Conservation (phyloP, 805 yeast species). For the Wickerhamiella kazuoi region DNA sequence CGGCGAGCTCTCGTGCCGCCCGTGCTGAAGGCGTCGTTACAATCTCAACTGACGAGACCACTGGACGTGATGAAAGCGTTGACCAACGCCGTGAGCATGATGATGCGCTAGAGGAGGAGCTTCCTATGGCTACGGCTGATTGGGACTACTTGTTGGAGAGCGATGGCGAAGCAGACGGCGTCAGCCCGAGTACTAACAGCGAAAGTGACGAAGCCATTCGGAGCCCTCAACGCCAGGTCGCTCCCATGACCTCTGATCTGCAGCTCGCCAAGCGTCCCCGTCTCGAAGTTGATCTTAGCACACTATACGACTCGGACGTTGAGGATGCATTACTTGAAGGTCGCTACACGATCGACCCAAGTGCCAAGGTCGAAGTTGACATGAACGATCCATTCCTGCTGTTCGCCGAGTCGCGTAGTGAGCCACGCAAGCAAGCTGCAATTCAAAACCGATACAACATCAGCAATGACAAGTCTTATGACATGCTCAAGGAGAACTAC, state of each 20-base stretch:
- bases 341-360: conserved; percentile 17
- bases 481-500: conserved; percentile 63
- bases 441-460: conserved; percentile 52
- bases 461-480: conserved; percentile 80
- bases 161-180: background rate
- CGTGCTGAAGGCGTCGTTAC: background rate
- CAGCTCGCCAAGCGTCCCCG: background rate
- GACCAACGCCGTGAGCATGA: background rate
- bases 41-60: background rate
- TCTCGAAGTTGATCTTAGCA: conserved; percentile 15
- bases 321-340: conserved; percentile 70
- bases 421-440: conserved; percentile 9
- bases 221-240: conserved; percentile 1
- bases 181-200: conserved; percentile 17
- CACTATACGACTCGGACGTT: conserved; percentile 19
- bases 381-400: conserved; percentile 75
- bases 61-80: background rate
- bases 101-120: conserved; percentile 2
- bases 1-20: conserved; percentile 5
- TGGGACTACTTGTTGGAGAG: conserved; percentile 27
- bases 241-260: background rate
- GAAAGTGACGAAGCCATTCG: conserved; percentile 24
- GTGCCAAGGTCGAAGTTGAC: conserved; percentile 33
- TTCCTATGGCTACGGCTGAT: conserved; percentile 15
- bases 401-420: conserved; percentile 29